These are phyloP conservation scores for Rosellinia necatrix DNA, from an alignment of 2,329 filamentous ascomycete species.

Conservation along the genomic window DNA sequence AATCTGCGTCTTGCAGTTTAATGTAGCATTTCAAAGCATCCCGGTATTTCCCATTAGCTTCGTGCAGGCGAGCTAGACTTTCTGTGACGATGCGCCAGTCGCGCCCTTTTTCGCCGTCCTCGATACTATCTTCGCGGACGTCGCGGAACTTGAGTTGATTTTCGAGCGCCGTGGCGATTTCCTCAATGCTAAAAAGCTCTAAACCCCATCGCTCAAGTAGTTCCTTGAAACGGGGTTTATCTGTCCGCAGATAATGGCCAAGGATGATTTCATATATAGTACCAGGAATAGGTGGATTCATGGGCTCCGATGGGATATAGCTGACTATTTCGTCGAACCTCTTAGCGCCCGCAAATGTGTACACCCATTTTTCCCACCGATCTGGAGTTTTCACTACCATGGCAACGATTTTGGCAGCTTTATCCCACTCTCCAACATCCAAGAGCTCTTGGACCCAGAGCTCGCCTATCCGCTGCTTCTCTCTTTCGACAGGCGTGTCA, in stretches of 20 bases:
- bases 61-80: slow-evolving; percentile 80
- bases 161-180: slow-evolving; percentile 78
- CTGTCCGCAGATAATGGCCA: slow-evolving; percentile 81
- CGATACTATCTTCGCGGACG: slow-evolving; percentile 74
- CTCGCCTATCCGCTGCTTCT: slow-evolving; percentile 90
- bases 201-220: slow-evolving; percentile 83
- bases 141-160: slow-evolving; percentile 79
- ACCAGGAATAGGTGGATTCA: slow-evolving; percentile 78
- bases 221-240: slow-evolving; percentile 76
- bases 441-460: slow-evolving; percentile 90
- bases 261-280: slow-evolving; percentile 88
- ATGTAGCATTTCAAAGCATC: slow-evolving; percentile 92
- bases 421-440: slow-evolving; percentile 72
- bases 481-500: slow-evolving; percentile 74
- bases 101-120: slow-evolving; percentile 71
- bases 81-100: slow-evolving; percentile 94
- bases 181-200: slow-evolving; percentile 80
- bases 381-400: slow-evolving; percentile 80
- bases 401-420: slow-evolving; percentile 79
- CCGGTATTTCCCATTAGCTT: slow-evolving; percentile 77
- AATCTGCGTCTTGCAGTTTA: slow-evolving; percentile 86
- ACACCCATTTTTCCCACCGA: slow-evolving; percentile 95
- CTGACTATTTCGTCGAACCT: slow-evolving; percentile 89
- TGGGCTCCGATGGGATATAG: slow-evolving; percentile 76
- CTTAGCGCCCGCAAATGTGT: slow-evolving; percentile 83